Evolutionary conservation across 2,329 filamentous ascomycete species (phyloP), one percentile per base, ranked within the genome.

Genomic region (Nannizzia gypsea): DNA sequence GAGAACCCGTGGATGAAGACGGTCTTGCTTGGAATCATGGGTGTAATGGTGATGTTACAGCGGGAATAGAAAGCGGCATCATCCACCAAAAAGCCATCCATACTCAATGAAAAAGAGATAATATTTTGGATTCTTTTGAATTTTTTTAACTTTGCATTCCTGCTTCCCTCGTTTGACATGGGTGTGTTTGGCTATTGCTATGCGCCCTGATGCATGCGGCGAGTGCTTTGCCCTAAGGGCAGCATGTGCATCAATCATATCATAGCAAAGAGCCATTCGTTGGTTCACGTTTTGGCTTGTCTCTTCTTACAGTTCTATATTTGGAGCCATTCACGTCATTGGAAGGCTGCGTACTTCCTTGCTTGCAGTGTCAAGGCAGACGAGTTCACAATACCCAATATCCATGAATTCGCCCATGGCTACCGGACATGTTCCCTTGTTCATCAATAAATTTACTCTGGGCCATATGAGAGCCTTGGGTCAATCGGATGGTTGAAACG

Each of bases 1-100:
- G 93, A 99, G 73, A 86, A 99, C 71, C 93, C 93, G 4, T 97
- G 92, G 92, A 73, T 97, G 67, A 99, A 99, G 82, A 95, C 89
- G 48, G 92, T 86, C 26, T 89, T 97, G 85, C 74, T 99, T 69
- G 92, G 89, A 1, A 81, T 96, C 57, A 99, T 99, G 93, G 93
- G 92, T 1, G 72, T 96, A 67, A 84, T 95, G 76, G 93, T 96
- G 26, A 86, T 99, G 55, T 73, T 99, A 67, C 93, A 99, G 73
- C 79, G 91, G 69, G 93, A 99, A 78, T 96, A 77, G 68, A 38
- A 42, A 24, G n/a, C 8, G 22, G 26, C 48, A 54, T 3, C 50
- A 31, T 34, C 2, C 34, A 42, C 22, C 24, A 28, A 54, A 31
- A 36, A 56, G 13, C 13, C 31, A 26, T 9, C 34, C 31, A 40